Base-by-base conservation (phyloP, 345 rosid genomes). In the Clarkia xantiana region DNA sequence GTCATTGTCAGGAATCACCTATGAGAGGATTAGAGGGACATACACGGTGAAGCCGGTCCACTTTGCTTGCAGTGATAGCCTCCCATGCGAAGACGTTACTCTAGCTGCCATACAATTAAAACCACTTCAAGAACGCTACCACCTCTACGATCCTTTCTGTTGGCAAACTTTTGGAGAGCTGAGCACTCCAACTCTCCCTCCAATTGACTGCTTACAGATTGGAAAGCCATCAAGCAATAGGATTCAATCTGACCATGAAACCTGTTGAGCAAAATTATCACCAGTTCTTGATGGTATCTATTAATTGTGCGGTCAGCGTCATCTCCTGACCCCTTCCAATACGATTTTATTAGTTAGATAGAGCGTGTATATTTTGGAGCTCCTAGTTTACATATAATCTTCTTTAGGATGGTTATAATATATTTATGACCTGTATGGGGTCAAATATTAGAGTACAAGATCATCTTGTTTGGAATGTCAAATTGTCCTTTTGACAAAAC, bases 41-140 rank as follows among this genome's bases (percentile, higher is more conserved):
- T 91, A 91, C 64, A 91, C 96, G 0, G 96, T 86, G 17, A 81
- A 86, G 61, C 87, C 96, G 0, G 83, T 80, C 36, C 93, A 91
- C 62, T 75, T 91, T 39, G 98, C 96, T 57, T 91, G 98, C 64
- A 91, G 98, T 16, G 94, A 91, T 59, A 72, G 56, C 62, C 76
- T 73, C 22, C 96, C 98, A 34, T 91, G 98, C 46, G 39, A 71
- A n/a, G 96, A 81, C 46, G 78, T 91, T 42, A 80, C 78, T 42
- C 68, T 91, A 60, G 67, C 80, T 11, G 66, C 69, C 55, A 81
- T 86, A 49, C 62, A 86, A 67, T 73, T 86, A 22, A 78, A 73
- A 50, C 98, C 96, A 53, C 18, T 67, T 52, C 90, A 81, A 62
- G 81, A 73, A 61, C 48, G 42, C 18, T 84, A 86, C 71, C 98